A percentile compares a stretch with the other conserved stretches of the same genome.
These are phyloP conservation scores for Debaryomyces prosopidis DNA, from an alignment of 805 yeast species.

Conservation along the genomic window DNA sequence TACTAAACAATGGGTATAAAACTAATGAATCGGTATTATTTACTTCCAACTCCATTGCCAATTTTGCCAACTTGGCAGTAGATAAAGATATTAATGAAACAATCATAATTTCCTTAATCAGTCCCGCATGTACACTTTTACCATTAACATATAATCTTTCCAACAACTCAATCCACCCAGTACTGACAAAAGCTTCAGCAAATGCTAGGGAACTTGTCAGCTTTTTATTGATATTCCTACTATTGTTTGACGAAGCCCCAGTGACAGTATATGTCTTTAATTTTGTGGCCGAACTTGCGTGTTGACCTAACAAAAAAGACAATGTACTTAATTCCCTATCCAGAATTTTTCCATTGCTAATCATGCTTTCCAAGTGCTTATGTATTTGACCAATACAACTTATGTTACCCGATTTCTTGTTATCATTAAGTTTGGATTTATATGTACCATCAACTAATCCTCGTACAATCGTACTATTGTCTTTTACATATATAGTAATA, in stretches of 20 bases:
- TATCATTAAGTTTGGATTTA: constrained; percentile 48
- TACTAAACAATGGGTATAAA: constrained; percentile 55
- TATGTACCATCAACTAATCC: constrained; percentile 55
- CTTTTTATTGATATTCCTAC: constrained; percentile 16
- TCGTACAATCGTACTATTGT: constrained; percentile 46
- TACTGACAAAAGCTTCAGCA: constrained; percentile 54
- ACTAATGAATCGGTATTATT: constrained; percentile 42
- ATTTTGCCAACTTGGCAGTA: constrained; percentile 39
- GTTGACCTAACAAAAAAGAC: constrained; percentile 48
- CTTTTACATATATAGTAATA: constrained; percentile 50
- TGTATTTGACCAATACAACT: constrained; percentile 50
- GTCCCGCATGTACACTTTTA: constrained; percentile 47
- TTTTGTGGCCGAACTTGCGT: constrained; percentile 14
- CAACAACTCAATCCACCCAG: constrained; percentile 57
- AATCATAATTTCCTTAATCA: constrained; percentile 49
- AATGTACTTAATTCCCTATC: constrained; percentile 47
- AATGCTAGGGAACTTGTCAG: constrained; percentile 36
- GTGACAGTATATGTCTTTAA: constrained; percentile 13
- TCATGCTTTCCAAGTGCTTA: constrained; percentile 47
- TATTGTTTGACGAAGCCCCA: constrained; percentile 8
- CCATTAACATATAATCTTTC: constrained; percentile 63
- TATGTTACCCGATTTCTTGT: constrained; percentile 49
- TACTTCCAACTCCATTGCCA: constrained; percentile 47
- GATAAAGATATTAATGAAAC: constrained; percentile 54
- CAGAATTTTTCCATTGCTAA: constrained; percentile 49